phyloP scores from a whole-genome alignment of 108 stramenopile species.

The Thalassiosira profunda region DNA sequence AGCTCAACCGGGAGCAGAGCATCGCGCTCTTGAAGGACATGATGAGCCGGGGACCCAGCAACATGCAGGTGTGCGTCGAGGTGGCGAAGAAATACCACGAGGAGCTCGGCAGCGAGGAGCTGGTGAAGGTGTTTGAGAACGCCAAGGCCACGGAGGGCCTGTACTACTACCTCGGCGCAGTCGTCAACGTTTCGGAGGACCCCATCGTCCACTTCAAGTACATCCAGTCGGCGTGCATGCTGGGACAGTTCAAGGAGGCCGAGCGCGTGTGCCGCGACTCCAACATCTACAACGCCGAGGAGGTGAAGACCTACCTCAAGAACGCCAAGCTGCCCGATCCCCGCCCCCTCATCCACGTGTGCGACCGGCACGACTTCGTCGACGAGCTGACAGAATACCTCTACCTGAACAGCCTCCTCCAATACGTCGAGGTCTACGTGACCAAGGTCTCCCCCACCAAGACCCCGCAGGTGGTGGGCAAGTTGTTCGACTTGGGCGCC shows the following conservation, averaged over 20 bases:
- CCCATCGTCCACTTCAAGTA: conserved; percentile 99
- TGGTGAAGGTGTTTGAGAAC: conserved; percentile 97
- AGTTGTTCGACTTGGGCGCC: conserved; percentile 97
- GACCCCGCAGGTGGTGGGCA: conserved; percentile 99
- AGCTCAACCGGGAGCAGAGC: conserved; percentile 93
- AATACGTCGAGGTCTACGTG: conserved; percentile 99
- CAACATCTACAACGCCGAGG: conserved; percentile 97
- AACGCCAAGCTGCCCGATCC: conserved; percentile 99
- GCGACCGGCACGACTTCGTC: conserved; percentile 98
- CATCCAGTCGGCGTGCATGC: conserved; percentile 95
- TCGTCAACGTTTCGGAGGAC: conserved; percentile 98
- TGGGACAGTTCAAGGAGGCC: conserved; percentile 97
- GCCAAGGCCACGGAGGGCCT: conserved; percentile 97
- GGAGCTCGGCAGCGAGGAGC: conserved; percentile 94
- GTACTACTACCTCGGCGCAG: conserved; percentile 97
- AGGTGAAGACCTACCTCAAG: conserved; percentile 99
- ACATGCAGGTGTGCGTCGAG: conserved; percentile 97
- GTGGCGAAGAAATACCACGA: conserved; percentile 99
- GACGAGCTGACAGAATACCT: conserved; percentile 99
- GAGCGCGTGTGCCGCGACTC: conserved; percentile 99
- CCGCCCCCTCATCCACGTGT: conserved; percentile 99
- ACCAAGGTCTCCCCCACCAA: conserved; percentile 98
- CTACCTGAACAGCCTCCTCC: conserved; percentile 97
- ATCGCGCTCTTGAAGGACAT: conserved; percentile 96
- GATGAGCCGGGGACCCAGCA: conserved; percentile 92